These are phyloP conservation scores for Populus trichocarpa DNA, from an alignment of 441 rosid species.

Conservation along the genomic window DNA sequence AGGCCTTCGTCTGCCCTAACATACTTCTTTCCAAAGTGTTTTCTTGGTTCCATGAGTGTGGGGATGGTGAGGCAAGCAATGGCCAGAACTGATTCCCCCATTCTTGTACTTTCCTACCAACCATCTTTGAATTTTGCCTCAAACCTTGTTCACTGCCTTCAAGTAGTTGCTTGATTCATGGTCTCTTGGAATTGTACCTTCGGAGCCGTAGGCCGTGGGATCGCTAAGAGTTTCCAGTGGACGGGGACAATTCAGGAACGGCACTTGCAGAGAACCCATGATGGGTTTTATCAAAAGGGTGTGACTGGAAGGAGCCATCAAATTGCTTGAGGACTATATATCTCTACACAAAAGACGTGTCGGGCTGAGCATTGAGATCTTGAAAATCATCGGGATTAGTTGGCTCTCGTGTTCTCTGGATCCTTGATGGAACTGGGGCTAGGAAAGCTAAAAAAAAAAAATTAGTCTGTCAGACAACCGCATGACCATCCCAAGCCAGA, in stretches of 20 bases:
- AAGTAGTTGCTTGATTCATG: constrained; percentile 90
- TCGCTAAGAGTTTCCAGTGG: constrained; percentile 77
- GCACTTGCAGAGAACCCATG: constrained; percentile 38
- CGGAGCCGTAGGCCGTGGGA: constrained; percentile 80
- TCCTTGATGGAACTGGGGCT: too few species aligned
- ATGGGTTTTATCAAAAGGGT: constrained; percentile 51
- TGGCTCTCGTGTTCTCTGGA: too few species aligned
- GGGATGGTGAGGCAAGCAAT: constrained; percentile 61
- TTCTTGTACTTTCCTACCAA: constrained; percentile 24
- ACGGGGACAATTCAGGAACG: constrained; percentile 68
- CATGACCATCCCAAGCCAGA: too few species aligned
- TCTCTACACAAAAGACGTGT: too few species aligned
- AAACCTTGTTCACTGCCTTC: constrained; percentile 67
- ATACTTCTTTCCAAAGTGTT: constrained; percentile 22
- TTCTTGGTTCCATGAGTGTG: constrained; percentile 51
- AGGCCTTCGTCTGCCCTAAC: constrained; percentile 38
- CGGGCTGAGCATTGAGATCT: too few species aligned
- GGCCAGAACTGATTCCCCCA: constrained; percentile 55
- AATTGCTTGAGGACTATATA: constrained; percentile 56
- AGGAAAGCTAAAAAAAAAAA: too few species aligned
- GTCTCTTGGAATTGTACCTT: constrained; percentile 77
- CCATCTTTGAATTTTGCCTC: constrained; percentile 43
- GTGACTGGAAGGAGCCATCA: constrained; percentile 65
- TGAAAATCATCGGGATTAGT: too few species aligned
- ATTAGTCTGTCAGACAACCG: too few species aligned